Percentiles rank a stretch among this genome's conserved stretches.
These are phyloP conservation scores for Solanum pinnatisectum DNA, from an alignment of 257 asterid genomes.

Conservation along the genomic window DNA sequence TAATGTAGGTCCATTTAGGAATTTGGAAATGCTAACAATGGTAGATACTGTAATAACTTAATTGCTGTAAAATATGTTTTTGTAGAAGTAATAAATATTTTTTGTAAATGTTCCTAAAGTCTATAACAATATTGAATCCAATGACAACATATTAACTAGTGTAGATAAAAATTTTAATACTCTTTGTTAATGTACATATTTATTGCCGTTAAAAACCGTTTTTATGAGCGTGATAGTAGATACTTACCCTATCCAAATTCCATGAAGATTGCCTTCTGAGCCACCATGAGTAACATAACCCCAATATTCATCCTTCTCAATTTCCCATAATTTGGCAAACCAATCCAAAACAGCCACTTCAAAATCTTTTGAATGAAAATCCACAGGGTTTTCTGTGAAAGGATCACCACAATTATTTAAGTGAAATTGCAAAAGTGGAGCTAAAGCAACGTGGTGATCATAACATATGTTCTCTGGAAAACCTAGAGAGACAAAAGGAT, in stretches of 20 bases:
- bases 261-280: conserved; percentile 15
- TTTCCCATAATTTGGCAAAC: conserved; percentile 13
- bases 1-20: no score
- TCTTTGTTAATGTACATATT: no score
- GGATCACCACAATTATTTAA: not conserved
- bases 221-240: not conserved
- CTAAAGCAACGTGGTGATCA: not conserved
- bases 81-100: no score
- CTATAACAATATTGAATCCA: no score
- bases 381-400: not conserved
- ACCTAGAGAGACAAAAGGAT: not conserved
- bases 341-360: not conserved
- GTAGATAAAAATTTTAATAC: not conserved
- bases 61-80: no score
- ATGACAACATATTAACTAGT: no score
- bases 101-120: no score
- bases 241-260: conserved; percentile 8
- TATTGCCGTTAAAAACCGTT: no score
- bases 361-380: conserved; percentile 5
- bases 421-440: not conserved
- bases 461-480: not conserved
- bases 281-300: conserved; percentile 18
- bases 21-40: no score
- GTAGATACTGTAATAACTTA: no score
- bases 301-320: conserved; percentile 10